These are phyloP conservation scores for Paragyromitra xinjiangensis DNA, from an alignment of 495 filamentous ascomycete species.

Conservation along the genomic window DNA sequence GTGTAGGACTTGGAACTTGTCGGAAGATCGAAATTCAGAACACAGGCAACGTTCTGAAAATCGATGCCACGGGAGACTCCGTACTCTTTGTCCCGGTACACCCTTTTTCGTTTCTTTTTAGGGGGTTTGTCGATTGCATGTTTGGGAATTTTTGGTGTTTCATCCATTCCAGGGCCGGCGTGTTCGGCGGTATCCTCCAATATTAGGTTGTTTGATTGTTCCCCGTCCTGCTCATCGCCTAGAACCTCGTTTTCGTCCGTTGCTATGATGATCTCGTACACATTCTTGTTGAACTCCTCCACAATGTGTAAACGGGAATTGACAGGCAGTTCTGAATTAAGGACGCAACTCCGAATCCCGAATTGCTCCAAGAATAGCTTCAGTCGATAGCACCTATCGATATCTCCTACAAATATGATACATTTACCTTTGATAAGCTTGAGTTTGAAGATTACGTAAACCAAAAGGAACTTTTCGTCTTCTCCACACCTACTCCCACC, in stretches of 20 bases:
- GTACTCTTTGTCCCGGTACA: constrained; percentile 79
- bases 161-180: constrained; percentile 60
- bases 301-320: constrained; percentile 93
- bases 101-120: constrained; percentile 71
- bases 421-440: constrained; percentile 93
- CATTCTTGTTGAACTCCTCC: constrained; percentile 93
- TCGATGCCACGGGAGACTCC: constrained; percentile 93
- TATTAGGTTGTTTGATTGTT: constrained; percentile 48
- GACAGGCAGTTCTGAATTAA: constrained; percentile 94
- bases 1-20: constrained; percentile 88
- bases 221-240: constrained; percentile 66
- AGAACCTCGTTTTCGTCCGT: constrained; percentile 90
- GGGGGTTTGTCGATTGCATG: constrained; percentile 45
- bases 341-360: constrained; percentile 87
- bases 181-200: constrained; percentile 53
- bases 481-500: constrained; percentile 73
- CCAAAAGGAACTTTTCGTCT: constrained; percentile 95
- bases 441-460: constrained; percentile 93
- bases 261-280: constrained; percentile 97
- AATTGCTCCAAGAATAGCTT: constrained; percentile 98
- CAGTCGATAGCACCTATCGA: constrained; percentile 90
- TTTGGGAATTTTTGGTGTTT: constrained; percentile 16
- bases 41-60: constrained; percentile 91
- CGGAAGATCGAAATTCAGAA: constrained; percentile 97
- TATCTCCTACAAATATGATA: constrained; percentile 91